Evolutionary conservation across 129 eudicot species (phyloP).

Genomic region (Helianthus annuus): DNA sequence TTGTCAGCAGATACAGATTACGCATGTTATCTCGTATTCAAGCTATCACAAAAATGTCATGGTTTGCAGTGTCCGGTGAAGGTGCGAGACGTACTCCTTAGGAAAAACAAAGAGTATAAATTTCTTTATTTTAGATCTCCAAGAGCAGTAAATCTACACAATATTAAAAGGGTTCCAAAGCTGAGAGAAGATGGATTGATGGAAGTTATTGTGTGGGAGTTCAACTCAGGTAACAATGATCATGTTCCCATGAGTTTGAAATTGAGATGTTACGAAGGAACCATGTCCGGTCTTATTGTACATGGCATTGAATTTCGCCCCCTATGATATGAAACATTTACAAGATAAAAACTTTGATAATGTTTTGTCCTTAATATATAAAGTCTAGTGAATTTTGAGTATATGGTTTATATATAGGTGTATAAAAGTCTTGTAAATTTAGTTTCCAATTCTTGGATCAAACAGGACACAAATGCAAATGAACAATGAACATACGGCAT

Average conservation of each 20-base stretch:
- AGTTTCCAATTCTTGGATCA: no score
- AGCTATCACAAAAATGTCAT: neutral
- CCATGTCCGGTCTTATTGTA: neutral
- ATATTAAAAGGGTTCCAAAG: neutral
- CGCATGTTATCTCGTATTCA: slow-evolving; percentile 1
- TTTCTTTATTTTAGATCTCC: neutral
- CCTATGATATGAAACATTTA: neutral
- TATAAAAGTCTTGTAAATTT: no score
- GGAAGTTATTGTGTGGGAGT: slow-evolving; percentile 10
- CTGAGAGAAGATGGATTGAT: neutral
- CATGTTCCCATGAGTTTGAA: neutral
- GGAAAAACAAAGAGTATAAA: neutral
- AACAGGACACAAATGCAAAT: no score
- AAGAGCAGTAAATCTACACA: neutral
- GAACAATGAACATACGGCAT: no score
- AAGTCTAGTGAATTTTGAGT: no score
- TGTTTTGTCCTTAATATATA: neutral
- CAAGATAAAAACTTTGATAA: neutral
- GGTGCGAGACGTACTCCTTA: neutral
- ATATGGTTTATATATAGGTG: no score
- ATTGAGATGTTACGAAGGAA: slow-evolving; percentile 13
- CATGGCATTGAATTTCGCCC: neutral
- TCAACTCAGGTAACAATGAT: neutral
- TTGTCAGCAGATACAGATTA: neutral
- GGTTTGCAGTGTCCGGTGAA: slow-evolving; percentile 3